Conservation (phyloP, 2,329 filamentous ascomycete genomes). For the Colletotrichum orchidophilum region DNA sequence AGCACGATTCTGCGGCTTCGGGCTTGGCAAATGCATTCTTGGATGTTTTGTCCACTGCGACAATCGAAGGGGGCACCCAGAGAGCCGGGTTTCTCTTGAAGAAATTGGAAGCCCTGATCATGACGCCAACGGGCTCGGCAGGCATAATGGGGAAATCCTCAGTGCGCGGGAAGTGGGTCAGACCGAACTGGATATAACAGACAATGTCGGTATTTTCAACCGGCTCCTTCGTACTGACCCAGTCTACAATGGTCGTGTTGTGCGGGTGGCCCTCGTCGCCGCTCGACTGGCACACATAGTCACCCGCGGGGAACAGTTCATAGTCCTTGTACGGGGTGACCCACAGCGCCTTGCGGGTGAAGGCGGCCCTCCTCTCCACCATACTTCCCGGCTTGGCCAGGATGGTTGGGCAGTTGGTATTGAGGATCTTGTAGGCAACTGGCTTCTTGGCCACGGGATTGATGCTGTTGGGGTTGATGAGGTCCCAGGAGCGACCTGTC, state of each 20-base stretch:
- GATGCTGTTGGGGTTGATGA: constrained; percentile 60
- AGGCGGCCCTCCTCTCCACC: constrained; percentile 14
- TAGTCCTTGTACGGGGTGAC: constrained; percentile 9
- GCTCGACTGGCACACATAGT: constrained; percentile 9
- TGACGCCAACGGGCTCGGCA: constrained; percentile 61
- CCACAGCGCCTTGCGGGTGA: constrained; percentile 11
- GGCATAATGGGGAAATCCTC: constrained; percentile 71
- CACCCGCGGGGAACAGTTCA: constrained; percentile 10
- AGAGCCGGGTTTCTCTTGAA: constrained; percentile 61
- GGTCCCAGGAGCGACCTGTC: constrained; percentile 33
- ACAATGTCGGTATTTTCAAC: constrained; percentile 66
- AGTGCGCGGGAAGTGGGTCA: constrained; percentile 64
- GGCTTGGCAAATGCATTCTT: background rate
- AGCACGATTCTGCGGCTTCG: background rate
- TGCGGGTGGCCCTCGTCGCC: constrained; percentile 45
- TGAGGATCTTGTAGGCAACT: constrained; percentile 29
- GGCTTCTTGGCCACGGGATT: constrained; percentile 57
- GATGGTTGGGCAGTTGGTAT: constrained; percentile 9
- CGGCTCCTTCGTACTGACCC: constrained; percentile 47
- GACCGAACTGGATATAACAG: constrained; percentile 62
- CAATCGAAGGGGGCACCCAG: constrained; percentile 35
- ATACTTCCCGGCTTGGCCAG: constrained; percentile 23
- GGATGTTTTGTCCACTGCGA: background rate
- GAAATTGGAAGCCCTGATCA: constrained; percentile 60
- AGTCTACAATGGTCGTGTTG: constrained; percentile 52